Evolutionary conservation across 176 grass and related monocot genomes (phyloP).

Genomic region (Aegilops sharonensis): DNA sequence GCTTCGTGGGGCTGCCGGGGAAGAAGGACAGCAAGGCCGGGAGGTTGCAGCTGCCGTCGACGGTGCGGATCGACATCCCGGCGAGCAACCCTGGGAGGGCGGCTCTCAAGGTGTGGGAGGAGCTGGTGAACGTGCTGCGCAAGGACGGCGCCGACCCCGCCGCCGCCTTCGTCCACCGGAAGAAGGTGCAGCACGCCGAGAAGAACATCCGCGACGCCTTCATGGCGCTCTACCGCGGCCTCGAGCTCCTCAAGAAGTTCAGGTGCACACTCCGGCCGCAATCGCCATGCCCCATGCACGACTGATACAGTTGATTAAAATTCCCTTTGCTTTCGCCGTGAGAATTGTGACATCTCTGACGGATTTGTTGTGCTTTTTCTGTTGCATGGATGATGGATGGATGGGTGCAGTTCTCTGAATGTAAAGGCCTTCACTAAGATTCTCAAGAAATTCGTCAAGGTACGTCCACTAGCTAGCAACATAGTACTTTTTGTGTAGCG

Average conservation of each 20-base stretch:
- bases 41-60: slow-evolving; percentile 27
- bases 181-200: slow-evolving; percentile 94
- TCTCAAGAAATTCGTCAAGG: too few species aligned
- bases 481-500: background rate
- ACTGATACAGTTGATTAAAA: too few species aligned
- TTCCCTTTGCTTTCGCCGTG: background rate
- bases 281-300: too few species aligned
- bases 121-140: slow-evolving; percentile 71
- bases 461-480: too few species aligned
- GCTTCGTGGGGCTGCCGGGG: too few species aligned
- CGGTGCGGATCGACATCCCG: slow-evolving; percentile 85
- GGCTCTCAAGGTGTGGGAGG: slow-evolving; percentile 82
- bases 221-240: slow-evolving; percentile 72
- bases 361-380: background rate
- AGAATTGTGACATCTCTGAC: background rate
- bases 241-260: slow-evolving; percentile 82
- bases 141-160: slow-evolving; percentile 63
- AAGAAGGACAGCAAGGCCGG: background rate
- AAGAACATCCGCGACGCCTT: slow-evolving; percentile 87
- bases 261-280: slow-evolving; percentile 28
- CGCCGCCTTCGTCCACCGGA: slow-evolving; percentile 62
- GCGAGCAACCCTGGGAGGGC: slow-evolving; percentile 55
- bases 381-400: slow-evolving; percentile 1
- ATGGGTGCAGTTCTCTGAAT: slow-evolving; percentile 65
- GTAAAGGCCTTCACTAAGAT: background rate